Evolutionary conservation across 2,329 filamentous ascomycete species (phyloP).

Genomic region (Penicillium sp.): DNA sequence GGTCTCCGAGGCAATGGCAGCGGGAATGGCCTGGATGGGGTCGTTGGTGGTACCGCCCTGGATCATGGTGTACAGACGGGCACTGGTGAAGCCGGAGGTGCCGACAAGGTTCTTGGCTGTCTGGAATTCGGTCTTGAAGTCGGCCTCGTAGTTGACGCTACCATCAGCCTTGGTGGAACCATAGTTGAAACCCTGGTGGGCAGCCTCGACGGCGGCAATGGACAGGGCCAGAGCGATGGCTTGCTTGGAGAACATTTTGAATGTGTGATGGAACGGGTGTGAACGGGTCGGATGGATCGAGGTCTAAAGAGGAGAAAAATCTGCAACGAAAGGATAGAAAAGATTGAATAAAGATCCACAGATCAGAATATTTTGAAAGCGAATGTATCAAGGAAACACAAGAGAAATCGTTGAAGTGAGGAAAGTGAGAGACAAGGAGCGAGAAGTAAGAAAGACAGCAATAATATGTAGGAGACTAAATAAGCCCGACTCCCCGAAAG

Average conservation of each 20-base stretch:
- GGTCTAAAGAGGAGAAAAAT: slow-evolving; percentile 14
- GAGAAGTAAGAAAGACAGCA: not conserved
- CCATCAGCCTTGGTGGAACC: slow-evolving; percentile 47
- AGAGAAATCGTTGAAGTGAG: slow-evolving; percentile 11
- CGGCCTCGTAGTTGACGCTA: slow-evolving; percentile 46
- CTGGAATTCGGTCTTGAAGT: slow-evolving; percentile 52
- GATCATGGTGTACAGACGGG: slow-evolving; percentile 66
- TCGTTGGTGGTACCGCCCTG: slow-evolving; percentile 61
- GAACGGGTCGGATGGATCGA: not conserved
- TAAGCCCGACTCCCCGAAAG: slow-evolving; percentile 4
- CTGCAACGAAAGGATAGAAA: slow-evolving; percentile 14
- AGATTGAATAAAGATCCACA: slow-evolving; percentile 3
- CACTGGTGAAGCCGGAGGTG: slow-evolving; percentile 50
- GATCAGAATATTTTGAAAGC: slow-evolving; percentile 5
- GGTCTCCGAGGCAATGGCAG: slow-evolving; percentile 79
- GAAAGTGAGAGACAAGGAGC: slow-evolving; percentile 14
- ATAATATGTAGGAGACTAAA: slow-evolving; percentile 14
- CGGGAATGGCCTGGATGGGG: slow-evolving; percentile 74
- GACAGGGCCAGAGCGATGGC: slow-evolving; percentile 41
- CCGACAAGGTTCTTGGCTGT: slow-evolving; percentile 50
- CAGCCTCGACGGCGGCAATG: slow-evolving; percentile 40
- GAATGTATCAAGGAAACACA: slow-evolving; percentile 22
- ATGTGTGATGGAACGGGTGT: slow-evolving; percentile 18
- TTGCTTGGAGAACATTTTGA: slow-evolving; percentile 40
- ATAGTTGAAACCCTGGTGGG: slow-evolving; percentile 55